phyloP scores from a whole-genome alignment of 1,284 basidiomycete genomes.

The Porodaedalea pini region DNA sequence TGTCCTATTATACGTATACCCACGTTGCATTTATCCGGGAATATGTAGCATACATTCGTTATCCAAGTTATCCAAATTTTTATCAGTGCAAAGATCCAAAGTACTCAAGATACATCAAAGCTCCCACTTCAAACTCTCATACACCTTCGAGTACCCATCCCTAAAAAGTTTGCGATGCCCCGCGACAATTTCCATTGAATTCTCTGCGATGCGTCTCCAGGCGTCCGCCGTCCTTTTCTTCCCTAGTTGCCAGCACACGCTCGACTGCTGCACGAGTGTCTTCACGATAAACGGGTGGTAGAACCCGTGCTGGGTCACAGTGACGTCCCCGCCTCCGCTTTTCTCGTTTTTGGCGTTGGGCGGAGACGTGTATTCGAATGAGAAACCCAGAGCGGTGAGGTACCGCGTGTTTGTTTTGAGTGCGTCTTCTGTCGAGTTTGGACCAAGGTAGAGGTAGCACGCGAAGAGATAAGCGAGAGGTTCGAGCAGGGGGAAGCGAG shows the following conservation, averaged over 20 bases:
- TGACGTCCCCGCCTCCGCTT: slow-evolving; percentile 15
- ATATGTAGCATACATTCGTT: too few species aligned
- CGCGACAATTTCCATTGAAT: slow-evolving; percentile 15
- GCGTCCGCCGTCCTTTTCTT: slow-evolving; percentile 13
- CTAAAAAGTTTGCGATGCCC: slow-evolving; percentile 18
- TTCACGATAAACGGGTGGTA: slow-evolving; percentile 17
- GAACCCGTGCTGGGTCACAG: slow-evolving; percentile 14
- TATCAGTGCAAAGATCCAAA: too few species aligned
- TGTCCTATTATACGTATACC: neutral
- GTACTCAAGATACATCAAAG: too few species aligned
- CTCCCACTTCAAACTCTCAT: slow-evolving; percentile 20
- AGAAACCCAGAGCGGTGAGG: slow-evolving; percentile 15
- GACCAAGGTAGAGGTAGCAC: slow-evolving; percentile 19
- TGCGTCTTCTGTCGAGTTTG: slow-evolving; percentile 13
- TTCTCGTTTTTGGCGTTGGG: slow-evolving; percentile 7
- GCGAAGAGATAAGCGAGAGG: slow-evolving; percentile 18
- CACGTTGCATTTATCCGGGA: neutral
- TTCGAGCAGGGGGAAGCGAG: slow-evolving; percentile 19
- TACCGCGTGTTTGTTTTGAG: slow-evolving; percentile 13
- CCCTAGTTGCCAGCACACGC: slow-evolving; percentile 21
- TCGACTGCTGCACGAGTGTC: slow-evolving; percentile 20
- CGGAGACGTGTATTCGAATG: slow-evolving; percentile 11
- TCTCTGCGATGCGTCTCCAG: slow-evolving; percentile 19
- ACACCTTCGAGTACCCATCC: slow-evolving; percentile 17
- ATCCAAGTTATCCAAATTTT: neutral